Conservation (phyloP, 371 early-diverging fungal genomes). For the Gilbertella persicaria region DNA sequence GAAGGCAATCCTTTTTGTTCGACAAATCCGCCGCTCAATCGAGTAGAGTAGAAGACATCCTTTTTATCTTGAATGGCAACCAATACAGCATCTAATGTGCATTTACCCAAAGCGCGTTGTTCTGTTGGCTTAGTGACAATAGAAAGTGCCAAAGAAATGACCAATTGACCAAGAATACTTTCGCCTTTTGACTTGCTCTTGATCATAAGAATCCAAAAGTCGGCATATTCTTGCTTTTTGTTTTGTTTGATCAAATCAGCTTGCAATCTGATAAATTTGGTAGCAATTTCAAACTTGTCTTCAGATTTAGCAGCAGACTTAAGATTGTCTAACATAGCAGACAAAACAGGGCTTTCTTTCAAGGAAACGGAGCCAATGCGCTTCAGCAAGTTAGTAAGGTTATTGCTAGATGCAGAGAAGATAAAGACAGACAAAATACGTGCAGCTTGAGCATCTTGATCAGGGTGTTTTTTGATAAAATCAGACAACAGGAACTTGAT, state of each 20-base stretch:
- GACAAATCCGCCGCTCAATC: constrained; percentile 8
- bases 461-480: constrained; percentile 28
- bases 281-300: constrained; percentile 18
- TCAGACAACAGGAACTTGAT: constrained; percentile 37
- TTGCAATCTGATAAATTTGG: constrained; percentile 33
- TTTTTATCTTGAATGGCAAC: background rate
- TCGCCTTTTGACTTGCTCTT: constrained; percentile 17
- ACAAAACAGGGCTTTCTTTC: constrained; percentile 11
- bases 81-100: constrained; percentile 10
- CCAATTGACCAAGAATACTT: constrained; percentile 33
- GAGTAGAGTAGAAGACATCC: constrained; percentile 13
- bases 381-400: constrained; percentile 18
- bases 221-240: constrained; percentile 1
- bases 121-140: constrained; percentile 11
- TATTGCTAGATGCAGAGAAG: constrained; percentile 27
- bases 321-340: constrained; percentile 19
- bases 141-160: constrained; percentile 26
- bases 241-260: constrained; percentile 29
- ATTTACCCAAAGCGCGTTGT: constrained; percentile 10
- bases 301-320: constrained; percentile 10
- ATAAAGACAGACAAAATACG: constrained; percentile 34
- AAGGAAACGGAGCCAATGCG: background rate
- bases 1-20: constrained; percentile 14
- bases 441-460: constrained; percentile 23
- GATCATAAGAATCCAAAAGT: constrained; percentile 38